These are phyloP conservation scores for Lasiodiplodia theobromae DNA, from an alignment of 2,329 filamentous ascomycete genomes.

Conservation along the genomic window DNA sequence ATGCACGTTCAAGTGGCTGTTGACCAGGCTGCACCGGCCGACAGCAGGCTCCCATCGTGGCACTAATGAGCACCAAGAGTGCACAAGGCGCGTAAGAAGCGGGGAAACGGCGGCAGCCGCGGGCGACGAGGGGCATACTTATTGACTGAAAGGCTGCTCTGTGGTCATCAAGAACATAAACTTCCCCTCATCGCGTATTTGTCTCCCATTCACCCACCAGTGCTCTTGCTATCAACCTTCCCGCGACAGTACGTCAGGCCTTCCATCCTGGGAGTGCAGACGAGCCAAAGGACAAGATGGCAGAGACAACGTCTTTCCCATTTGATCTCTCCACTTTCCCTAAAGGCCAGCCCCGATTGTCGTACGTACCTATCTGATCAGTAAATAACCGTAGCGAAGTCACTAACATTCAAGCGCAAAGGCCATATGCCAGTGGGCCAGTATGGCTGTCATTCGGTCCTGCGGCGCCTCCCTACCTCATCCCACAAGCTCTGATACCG, in stretches of 20 bases:
- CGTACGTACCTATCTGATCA: not conserved
- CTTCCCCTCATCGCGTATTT: not conserved
- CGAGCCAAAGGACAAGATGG: not conserved
- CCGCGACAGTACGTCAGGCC: not conserved
- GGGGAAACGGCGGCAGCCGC: not conserved
- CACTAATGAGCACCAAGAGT: not conserved
- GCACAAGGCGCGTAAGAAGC: not conserved
- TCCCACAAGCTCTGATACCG: slow-evolving; percentile 18
- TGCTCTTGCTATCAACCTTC: not conserved
- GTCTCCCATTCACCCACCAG: not conserved
- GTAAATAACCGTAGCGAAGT: not conserved
- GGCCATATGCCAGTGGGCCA: not conserved
- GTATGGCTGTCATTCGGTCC: slow-evolving; percentile 3
- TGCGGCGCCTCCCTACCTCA: not conserved
- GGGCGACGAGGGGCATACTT: not conserved
- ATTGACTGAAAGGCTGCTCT: not conserved
- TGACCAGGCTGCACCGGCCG: not conserved
- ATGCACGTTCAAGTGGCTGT: slow-evolving; percentile 1
- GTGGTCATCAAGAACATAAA: not conserved
- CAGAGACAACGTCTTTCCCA: not conserved
- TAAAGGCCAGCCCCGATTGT: not conserved
- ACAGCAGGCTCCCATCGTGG: not conserved
- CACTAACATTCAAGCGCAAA: not conserved
- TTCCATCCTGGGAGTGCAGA: not conserved
- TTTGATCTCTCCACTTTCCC: no score